These are phyloP conservation scores for Priceomyces fermenticarens DNA, from an alignment of 805 yeast species.

Conservation along the genomic window DNA sequence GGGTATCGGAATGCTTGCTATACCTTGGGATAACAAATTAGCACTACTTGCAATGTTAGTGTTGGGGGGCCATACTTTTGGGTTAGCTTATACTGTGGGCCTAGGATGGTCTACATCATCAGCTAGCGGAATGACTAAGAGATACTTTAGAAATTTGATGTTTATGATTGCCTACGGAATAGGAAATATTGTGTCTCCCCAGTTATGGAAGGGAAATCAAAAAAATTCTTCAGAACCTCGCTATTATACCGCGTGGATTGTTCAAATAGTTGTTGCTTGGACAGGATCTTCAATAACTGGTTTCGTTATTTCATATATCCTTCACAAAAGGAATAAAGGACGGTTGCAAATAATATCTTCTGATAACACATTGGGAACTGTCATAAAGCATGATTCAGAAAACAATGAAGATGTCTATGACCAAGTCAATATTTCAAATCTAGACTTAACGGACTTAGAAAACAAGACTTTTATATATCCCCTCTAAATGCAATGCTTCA, in stretches of 20 bases:
- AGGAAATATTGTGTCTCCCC: conserved; percentile 55
- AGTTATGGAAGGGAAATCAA: conserved; percentile 48
- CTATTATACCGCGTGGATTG: conserved; percentile 41
- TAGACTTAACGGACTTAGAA: conserved; percentile 55
- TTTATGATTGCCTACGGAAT: conserved; percentile 45
- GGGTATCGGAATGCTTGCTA: conserved; percentile 42
- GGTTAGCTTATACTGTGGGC: conserved; percentile 34
- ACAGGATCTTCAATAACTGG: conserved; percentile 44
- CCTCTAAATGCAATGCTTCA: no score
- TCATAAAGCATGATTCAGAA: conserved; percentile 22
- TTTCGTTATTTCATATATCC: conserved; percentile 29
- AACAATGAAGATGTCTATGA: conserved; percentile 23
- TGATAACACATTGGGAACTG: background rate
- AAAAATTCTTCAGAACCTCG: conserved; percentile 28
- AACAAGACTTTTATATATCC: conserved; percentile 53
- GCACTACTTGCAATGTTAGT: conserved; percentile 43
- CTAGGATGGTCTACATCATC: conserved; percentile 28
- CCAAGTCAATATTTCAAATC: conserved; percentile 40
- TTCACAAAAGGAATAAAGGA: conserved; percentile 41
- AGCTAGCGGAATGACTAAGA: conserved; percentile 52
- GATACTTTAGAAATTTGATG: conserved; percentile 43
- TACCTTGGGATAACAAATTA: conserved; percentile 43
- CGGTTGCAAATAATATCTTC: conserved; percentile 17
- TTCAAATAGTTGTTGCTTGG: conserved; percentile 53
- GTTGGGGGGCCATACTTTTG: conserved; percentile 43